phyloP scores from a whole-genome alignment of 2,329 filamentous ascomycete genomes.

The Xylaria sp. region DNA sequence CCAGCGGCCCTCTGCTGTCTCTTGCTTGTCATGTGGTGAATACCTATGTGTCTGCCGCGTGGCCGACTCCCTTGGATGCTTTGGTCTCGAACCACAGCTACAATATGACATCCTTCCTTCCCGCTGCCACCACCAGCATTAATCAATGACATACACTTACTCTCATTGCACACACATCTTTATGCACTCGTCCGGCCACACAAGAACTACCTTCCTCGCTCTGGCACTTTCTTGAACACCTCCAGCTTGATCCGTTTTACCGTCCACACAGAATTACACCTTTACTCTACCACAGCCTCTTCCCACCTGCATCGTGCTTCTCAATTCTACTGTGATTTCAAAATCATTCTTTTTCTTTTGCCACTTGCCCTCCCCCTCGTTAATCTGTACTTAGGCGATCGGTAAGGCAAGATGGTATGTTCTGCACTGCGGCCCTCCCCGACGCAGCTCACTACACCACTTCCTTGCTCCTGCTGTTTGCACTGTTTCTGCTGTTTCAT shows the following conservation, averaged over 20 bases:
- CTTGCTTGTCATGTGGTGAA: no score
- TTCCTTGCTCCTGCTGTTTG: background rate
- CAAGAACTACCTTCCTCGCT: no score
- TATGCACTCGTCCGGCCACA: no score
- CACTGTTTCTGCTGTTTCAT: background rate
- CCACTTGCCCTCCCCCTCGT: background rate
- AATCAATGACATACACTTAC: no score
- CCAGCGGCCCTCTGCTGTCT: no score
- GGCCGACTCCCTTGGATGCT: no score
- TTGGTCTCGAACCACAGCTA: no score
- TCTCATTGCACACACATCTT: no score
- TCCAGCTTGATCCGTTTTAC: background rate
- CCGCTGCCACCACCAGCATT: no score
- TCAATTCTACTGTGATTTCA: background rate
- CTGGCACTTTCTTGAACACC: no score
- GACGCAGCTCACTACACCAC: background rate
- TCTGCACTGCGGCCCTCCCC: background rate
- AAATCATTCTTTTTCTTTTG: background rate
- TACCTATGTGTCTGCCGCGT: no score
- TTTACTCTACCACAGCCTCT: background rate
- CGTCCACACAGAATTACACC: background rate
- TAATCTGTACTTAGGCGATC: background rate
- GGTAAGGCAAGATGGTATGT: slow-evolving; percentile 31
- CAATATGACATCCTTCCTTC: no score
- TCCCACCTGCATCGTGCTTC: background rate